These are phyloP conservation scores for Pleoardoris graminearum DNA, from an alignment of 2,329 filamentous ascomycete genomes.

Conservation along the genomic window DNA sequence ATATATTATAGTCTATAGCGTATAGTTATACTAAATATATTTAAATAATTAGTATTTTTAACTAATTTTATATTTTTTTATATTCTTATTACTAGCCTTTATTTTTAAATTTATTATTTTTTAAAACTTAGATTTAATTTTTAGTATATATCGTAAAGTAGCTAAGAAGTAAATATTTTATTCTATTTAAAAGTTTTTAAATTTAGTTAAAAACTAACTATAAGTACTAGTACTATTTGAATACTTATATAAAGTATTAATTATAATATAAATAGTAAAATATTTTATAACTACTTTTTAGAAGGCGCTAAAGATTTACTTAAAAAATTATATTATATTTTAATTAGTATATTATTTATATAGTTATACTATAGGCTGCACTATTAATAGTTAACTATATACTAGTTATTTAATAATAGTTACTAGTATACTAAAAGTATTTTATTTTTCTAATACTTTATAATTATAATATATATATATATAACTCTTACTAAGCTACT, in stretches of 20 bases:
- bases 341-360: constrained; percentile 24
- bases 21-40: not conserved
- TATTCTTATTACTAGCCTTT: not conserved
- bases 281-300: constrained; percentile 18
- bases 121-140: not conserved
- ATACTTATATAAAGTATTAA: constrained; percentile 42
- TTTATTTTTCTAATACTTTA: not conserved
- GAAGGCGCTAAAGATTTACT: constrained; percentile 24
- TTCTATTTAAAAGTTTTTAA: constrained; percentile 11
- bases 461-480: not conserved
- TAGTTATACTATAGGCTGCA: constrained; percentile 7
- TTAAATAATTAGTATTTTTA: not conserved
- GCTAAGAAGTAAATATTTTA: constrained; percentile 14
- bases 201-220: constrained; percentile 9
- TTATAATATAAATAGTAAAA: constrained; percentile 30
- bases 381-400: not conserved
- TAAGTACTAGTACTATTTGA: constrained; percentile 13
- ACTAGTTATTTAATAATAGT: not conserved
- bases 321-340: constrained; percentile 22
- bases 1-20: constrained; percentile 7
- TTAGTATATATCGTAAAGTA: constrained; percentile 17
- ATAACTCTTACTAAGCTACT: not conserved
- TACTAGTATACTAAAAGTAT: not conserved
- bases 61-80: not conserved
- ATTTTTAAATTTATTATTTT: not conserved